phyloP scores from a whole-genome alignment of 176 grass and related monocot species.

The Aegilops speltoides region DNA sequence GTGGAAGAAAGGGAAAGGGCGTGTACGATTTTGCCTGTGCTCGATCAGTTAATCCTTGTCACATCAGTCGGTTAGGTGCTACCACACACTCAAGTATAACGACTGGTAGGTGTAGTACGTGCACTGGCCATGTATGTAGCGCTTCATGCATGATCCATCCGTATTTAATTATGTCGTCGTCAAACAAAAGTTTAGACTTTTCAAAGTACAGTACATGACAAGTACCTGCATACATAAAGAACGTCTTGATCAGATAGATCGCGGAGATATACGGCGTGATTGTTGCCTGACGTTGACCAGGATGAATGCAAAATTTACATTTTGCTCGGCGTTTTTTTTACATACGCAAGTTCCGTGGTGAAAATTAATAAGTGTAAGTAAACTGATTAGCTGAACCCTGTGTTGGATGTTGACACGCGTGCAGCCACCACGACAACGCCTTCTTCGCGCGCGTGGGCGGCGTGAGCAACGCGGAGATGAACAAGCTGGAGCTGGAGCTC shows the following conservation, averaged over 20 bases:
- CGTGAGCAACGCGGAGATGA: constrained; percentile 87
- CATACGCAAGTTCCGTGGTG: not conserved
- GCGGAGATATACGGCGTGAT: not conserved
- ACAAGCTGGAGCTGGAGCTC: constrained; percentile 85
- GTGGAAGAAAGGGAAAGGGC: not conserved
- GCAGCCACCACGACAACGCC: constrained; percentile 91
- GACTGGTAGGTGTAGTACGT: not conserved
- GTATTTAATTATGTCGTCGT: constrained; percentile 12
- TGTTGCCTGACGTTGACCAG: not conserved
- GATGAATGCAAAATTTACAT: not conserved
- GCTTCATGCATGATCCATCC: not conserved
- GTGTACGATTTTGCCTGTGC: not conserved
- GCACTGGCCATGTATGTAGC: not conserved
- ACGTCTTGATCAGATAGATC: not conserved
- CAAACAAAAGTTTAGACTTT: not conserved
- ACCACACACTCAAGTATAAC: not conserved
- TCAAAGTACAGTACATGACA: not conserved
- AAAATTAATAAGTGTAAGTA: not conserved
- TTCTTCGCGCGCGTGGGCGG: constrained; percentile 95
- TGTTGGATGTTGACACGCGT: not conserved
- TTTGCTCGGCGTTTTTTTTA: not conserved
- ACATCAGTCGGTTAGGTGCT: not conserved
- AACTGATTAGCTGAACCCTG: not conserved
- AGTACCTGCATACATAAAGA: not conserved
- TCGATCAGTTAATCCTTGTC: not conserved